These are phyloP conservation scores for Cercophora sp. DNA, from an alignment of 495 filamentous ascomycete genomes.

Conservation along the genomic window DNA sequence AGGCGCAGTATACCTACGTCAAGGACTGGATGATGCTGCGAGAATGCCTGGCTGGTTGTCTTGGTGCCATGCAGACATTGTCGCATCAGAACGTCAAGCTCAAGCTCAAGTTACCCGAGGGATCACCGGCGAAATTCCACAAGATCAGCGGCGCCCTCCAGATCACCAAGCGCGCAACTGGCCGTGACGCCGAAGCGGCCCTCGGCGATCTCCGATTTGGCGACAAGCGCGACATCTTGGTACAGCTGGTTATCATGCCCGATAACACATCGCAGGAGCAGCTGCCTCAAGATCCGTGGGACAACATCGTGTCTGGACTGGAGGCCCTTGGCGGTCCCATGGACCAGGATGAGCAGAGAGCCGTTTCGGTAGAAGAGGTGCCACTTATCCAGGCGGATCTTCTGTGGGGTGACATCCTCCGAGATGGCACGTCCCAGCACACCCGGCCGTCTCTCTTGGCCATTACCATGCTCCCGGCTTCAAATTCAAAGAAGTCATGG, in stretches of 20 bases:
- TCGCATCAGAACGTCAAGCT: conserved; percentile 99
- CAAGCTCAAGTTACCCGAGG: conserved; percentile 90
- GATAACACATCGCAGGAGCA: conserved; percentile 83
- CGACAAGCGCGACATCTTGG: conserved; percentile 94
- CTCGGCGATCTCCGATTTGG: conserved; percentile 93
- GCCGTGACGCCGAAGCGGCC: conserved; percentile 88
- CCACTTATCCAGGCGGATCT: conserved; percentile 95
- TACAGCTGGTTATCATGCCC: conserved; percentile 89
- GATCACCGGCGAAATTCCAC: conserved; percentile 94
- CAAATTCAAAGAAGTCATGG: conserved; percentile 57
- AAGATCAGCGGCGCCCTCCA: conserved; percentile 98
- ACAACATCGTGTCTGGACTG: conserved; percentile 90
- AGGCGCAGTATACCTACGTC: conserved; percentile 95
- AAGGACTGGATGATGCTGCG: conserved; percentile 99
- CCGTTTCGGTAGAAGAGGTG: conserved; percentile 87
- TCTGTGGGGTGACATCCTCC: conserved; percentile 87
- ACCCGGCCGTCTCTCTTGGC: conserved; percentile 88
- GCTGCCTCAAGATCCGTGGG: conserved; percentile 91
- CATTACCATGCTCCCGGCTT: conserved; percentile 93
- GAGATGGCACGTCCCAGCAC: conserved; percentile 85
- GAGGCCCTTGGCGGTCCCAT: conserved; percentile 91
- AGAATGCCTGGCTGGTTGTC: conserved; percentile 91
- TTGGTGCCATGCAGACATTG: conserved; percentile 88
- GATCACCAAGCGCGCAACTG: conserved; percentile 96
- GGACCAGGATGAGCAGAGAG: conserved; percentile 81